These are phyloP conservation scores for Starmerella stellata DNA, from an alignment of 805 yeast species.

Conservation along the genomic window DNA sequence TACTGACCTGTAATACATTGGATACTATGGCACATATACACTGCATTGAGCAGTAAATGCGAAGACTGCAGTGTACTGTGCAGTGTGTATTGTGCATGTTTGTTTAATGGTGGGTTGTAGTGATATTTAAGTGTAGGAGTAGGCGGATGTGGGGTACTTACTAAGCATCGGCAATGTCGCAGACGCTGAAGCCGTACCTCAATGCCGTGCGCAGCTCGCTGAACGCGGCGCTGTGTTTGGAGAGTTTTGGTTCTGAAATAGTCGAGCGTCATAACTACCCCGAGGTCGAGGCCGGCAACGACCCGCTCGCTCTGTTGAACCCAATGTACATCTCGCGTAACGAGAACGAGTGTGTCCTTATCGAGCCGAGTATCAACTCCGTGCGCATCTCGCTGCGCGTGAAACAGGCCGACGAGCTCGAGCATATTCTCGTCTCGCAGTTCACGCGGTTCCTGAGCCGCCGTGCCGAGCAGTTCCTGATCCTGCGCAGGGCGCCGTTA, in stretches of 20 bases:
- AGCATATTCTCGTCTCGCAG: constrained; percentile 80
- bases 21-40: too few relatives aligned
- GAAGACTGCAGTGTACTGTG: too few relatives aligned
- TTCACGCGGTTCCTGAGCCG: constrained; percentile 86
- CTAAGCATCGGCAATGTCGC: constrained; percentile 40
- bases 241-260: constrained; percentile 84
- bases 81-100: too few relatives aligned
- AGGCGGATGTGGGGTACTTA: too few relatives aligned
- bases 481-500: constrained; percentile 78
- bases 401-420: constrained; percentile 96
- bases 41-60: too few relatives aligned
- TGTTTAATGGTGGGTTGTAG: too few relatives aligned
- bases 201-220: constrained; percentile 85
- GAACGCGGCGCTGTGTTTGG: constrained; percentile 81
- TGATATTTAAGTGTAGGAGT: too few relatives aligned
- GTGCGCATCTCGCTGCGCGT: constrained; percentile 79
- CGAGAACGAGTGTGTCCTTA: constrained; percentile 78
- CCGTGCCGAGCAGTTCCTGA: constrained; percentile 86
- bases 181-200: constrained; percentile 86
- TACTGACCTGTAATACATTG: too few relatives aligned
- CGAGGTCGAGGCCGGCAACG: constrained; percentile 72
- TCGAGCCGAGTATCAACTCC: constrained; percentile 86
- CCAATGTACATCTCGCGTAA: constrained; percentile 84
- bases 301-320: constrained; percentile 69
- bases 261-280: constrained; percentile 97